Base-by-base conservation (phyloP, 352 stramenopile genomes). In the Phytopythium aichiense region DNA sequence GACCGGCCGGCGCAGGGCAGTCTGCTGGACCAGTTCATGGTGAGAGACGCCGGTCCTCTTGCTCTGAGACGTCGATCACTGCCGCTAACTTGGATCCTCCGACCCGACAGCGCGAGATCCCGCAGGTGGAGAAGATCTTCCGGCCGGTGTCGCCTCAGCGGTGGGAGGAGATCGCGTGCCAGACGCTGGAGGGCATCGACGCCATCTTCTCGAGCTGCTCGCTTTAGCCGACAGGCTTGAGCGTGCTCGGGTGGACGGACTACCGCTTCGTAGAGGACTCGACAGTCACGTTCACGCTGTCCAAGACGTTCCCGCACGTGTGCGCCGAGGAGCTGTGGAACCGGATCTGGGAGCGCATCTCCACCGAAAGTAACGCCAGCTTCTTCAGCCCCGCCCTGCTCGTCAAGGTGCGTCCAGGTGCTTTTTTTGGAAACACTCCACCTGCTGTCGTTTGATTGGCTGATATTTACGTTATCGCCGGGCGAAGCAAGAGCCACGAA, bases 351-450 rank as follows among this genome's bases (percentile, higher is more conserved):
- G 60, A 76, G 22, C 57, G 65, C 56, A 42, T 84, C 28, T 73
- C 62, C 4, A 79, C 64, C 6, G 76, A 84, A 45, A 74, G 66
- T 61, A 82, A 82, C 45, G 69, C 68, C 18, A 78, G 68, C 31
- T 81, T 82, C 62, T 84, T 82, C 66, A 84, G 69, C 23, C 76
- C 76, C 0, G 68, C 73, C 45, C 62, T 82, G 28, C 69, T 74
- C 50, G 76, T 84, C 56, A 69, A 66, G 57, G 75, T 84, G 45
- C 43, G 65, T 74, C n/a, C n/a, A n/a, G n/a, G n/a, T n/a, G n/a
- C n/a, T n/a, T n/a, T n/a, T n/a, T n/a, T n/a, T n/a, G n/a, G n/a
- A n/a, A n/a, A n/a, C n/a, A n/a, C n/a, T n/a, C n/a, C n/a, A n/a
- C n/a, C n/a, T n/a, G n/a, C n/a, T n/a, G n/a, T n/a, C n/a, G n/a